These are phyloP conservation scores for Rhynchospora pubera DNA, from an alignment of 176 grass and related monocot genomes.

Conservation along the genomic window DNA sequence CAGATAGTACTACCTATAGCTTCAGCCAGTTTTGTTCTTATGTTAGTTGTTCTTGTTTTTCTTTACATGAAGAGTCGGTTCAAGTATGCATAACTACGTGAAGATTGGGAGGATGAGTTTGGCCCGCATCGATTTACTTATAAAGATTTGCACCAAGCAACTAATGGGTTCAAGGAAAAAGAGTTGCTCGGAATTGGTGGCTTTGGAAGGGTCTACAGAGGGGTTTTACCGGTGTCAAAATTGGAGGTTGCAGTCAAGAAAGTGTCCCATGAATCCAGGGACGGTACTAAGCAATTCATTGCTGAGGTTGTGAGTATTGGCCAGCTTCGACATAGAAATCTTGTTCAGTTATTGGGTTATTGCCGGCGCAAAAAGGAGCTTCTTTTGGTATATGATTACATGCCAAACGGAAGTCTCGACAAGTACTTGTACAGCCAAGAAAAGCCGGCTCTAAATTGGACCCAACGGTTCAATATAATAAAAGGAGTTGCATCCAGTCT, in stretches of 20 bases:
- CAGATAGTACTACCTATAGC: slow-evolving; percentile 9
- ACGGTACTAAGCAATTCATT: slow-evolving; percentile 40
- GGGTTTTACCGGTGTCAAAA: slow-evolving; percentile 30
- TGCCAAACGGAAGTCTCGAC: slow-evolving; percentile 27
- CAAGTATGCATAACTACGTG: slow-evolving; percentile 24
- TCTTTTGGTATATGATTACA: slow-evolving; percentile 32
- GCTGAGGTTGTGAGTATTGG: slow-evolving; percentile 33
- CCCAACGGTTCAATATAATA: slow-evolving; percentile 8
- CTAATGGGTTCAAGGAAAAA: slow-evolving; percentile 32
- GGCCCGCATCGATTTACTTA: slow-evolving; percentile 33
- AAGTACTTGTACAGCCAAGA: slow-evolving; percentile 4
- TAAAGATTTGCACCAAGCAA: slow-evolving; percentile 38
- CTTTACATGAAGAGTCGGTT: not conserved
- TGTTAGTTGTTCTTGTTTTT: not conserved
- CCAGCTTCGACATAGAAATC: slow-evolving; percentile 25
- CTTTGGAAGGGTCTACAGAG: slow-evolving; percentile 40
- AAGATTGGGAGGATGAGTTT: slow-evolving; percentile 42
- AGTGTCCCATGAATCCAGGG: slow-evolving; percentile 25
- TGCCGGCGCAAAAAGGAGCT: slow-evolving; percentile 25
- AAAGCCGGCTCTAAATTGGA: slow-evolving; percentile 12
- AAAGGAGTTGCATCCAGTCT: slow-evolving; percentile 25
- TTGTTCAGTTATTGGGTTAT: slow-evolving; percentile 32
- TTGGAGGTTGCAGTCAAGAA: slow-evolving; percentile 29
- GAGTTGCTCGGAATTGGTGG: slow-evolving; percentile 39
- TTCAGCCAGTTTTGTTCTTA: not conserved